Evolutionary conservation across 805 yeast genomes (phyloP), one percentile per base, ranked within the genome.

Genomic region (Yarrowia sp.): DNA sequence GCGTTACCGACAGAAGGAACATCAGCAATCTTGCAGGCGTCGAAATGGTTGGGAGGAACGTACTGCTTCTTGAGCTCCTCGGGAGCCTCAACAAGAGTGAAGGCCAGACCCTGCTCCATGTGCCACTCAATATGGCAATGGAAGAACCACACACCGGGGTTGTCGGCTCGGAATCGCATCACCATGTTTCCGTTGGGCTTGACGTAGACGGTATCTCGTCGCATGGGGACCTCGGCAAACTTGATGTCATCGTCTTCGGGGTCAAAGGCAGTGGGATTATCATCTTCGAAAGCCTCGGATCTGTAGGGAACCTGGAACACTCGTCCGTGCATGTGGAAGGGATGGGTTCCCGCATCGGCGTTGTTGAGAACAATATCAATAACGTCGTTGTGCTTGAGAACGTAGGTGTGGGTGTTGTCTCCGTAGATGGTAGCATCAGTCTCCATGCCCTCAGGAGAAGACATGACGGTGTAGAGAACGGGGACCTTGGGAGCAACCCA

Each of bases 81-180:
- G 33, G 99, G 99, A 65, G 91, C 97, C 79, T 93, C 99, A 64
- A 93, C 78, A 48, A 95, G 79, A 10, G 82, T 80, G 65, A 92
- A 71, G 11, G 96, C 96, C 71, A 93, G 83, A 73, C 99, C 99
- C 80, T 95, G 98, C 73, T 86, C 83, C 81, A 93, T 83, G 80
- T 95, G 99, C 99, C 99, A 93, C 76, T 95, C 98, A 73, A 95
- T 89, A 76, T 93, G 99, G 78, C 99, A 93, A 80, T 93, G 99
- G 96, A 95, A 95, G 76, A 87, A 84, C 99, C 98, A 93, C 48
- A 92, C 92, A 80, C 99, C 99, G 36, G 98, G 99, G 76, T 95
- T 95, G 75, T 89, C 87, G 64, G 98, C 96, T 73, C 83, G 84
- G 82, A 92, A 93, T 74, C 98, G 84, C 68, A 93, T 73, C 36